Percentiles rank a stretch among this genome's conserved stretches.
phyloP scores from a whole-genome alignment of 148 eudicot genomes.

The Rhododendron molle region DNA sequence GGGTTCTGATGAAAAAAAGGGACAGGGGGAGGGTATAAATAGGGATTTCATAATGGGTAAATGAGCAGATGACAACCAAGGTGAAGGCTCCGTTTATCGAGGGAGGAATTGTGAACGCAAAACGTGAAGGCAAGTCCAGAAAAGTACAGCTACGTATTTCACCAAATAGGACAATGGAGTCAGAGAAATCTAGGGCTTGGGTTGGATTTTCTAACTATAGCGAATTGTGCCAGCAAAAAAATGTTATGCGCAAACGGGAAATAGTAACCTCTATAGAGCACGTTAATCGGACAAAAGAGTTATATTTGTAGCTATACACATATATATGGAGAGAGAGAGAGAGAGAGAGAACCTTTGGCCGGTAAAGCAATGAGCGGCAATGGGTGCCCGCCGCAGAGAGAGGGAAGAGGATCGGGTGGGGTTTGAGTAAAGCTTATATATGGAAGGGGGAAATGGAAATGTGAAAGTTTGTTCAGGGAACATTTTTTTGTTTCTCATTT shows the following conservation, averaged over 20 bases:
- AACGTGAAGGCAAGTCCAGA: background rate
- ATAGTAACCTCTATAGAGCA: background rate
- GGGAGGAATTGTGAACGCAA: slow-evolving; percentile 4
- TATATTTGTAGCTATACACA: background rate
- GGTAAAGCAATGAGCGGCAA: background rate
- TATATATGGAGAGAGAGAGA: background rate
- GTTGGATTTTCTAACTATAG: background rate
- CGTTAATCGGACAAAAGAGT: background rate
- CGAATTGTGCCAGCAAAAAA: background rate
- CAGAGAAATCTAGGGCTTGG: background rate
- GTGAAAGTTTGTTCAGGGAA: background rate
- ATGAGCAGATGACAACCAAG: background rate
- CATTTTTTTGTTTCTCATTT: no score
- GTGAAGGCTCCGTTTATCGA: background rate
- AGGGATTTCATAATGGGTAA: background rate
- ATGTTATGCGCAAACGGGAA: background rate
- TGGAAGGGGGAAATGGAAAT: background rate
- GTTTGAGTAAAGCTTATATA: background rate
- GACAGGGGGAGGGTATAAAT: background rate
- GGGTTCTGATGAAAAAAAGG: background rate
- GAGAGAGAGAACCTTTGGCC: slow-evolving; percentile 6
- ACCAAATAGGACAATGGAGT: background rate
- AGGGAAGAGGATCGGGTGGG: background rate
- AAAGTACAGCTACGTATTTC: background rate
- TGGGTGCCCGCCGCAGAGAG: background rate